phyloP scores from a whole-genome alignment of 1,284 basidiomycete species.

The Flammula alnicola region DNA sequence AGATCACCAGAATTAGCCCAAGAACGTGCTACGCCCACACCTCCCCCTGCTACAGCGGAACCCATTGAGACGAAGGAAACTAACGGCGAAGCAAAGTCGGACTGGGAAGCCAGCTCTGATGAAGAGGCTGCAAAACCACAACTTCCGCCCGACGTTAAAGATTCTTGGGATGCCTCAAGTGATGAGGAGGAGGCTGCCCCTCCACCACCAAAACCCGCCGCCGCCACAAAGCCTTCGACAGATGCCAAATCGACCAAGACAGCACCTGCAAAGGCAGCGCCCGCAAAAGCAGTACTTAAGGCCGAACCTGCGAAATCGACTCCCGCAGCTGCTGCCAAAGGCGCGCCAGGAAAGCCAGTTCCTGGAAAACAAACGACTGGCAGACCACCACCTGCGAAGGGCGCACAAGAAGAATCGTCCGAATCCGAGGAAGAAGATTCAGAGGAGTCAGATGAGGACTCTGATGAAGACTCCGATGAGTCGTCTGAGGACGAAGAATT shows the following conservation, averaged over 20 bases:
- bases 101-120: constrained; percentile 82
- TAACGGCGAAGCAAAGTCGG: constrained; percentile 65
- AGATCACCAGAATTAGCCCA: constrained; percentile 52
- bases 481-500: constrained; percentile 67
- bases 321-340: too few relatives aligned
- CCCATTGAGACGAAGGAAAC: constrained; percentile 26
- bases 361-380: constrained; percentile 19
- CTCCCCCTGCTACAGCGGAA: constrained; percentile 34
- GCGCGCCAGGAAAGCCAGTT: constrained; percentile 1
- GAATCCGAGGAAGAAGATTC: constrained; percentile 32
- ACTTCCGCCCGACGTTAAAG: constrained; percentile 55
- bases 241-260: not conserved
- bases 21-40: constrained; percentile 28
- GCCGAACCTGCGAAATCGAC: constrained; percentile 4
- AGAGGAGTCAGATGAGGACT: constrained; percentile 42
- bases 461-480: constrained; percentile 53
- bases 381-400: constrained; percentile 34
- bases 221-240: not conserved
- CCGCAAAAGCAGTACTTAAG: constrained; percentile 29
- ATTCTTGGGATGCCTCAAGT: constrained; percentile 88
- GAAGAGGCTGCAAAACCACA: constrained; percentile 44
- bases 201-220: constrained; percentile 3
- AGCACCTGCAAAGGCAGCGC: constrained; percentile 23
- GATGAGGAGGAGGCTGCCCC: constrained; percentile 57
- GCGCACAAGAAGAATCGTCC: constrained; percentile 31